Conservation (phyloP, 2,329 filamentous ascomycete species). For the Chaetomium sp. region DNA sequence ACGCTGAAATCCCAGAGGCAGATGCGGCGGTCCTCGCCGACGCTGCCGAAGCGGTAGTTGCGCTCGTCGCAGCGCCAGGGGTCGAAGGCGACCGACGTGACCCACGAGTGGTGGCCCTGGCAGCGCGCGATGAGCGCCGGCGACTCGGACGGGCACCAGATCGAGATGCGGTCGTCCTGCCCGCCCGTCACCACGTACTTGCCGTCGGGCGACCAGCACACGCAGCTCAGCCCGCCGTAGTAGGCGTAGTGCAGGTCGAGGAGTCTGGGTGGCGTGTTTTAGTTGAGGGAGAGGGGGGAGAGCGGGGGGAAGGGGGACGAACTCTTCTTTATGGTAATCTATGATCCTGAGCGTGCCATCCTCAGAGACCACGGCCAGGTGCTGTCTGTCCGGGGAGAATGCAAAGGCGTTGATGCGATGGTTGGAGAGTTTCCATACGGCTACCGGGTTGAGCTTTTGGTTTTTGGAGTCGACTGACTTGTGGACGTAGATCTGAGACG, state of each 20-base stretch:
- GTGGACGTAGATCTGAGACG: conserved; percentile 66
- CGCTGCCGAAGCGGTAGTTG: conserved; percentile 94
- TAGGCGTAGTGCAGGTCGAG: conserved; percentile 86
- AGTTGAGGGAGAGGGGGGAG: background rate
- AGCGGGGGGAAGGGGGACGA: conserved; percentile 38
- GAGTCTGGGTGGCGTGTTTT: conserved; percentile 56
- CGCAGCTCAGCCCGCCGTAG: conserved; percentile 89
- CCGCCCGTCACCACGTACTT: conserved; percentile 95
- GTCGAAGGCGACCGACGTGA: conserved; percentile 90
- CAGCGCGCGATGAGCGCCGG: conserved; percentile 83
- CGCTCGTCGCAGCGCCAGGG: conserved; percentile 95
- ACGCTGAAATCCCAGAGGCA: conserved; percentile 97
- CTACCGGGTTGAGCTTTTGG: conserved; percentile 89
- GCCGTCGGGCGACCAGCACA: conserved; percentile 96
- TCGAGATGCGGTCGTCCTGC: conserved; percentile 93
- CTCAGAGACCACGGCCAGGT: conserved; percentile 87
- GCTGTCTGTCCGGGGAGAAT: conserved; percentile 85
- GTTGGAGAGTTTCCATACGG: conserved; percentile 89
- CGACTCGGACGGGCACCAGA: conserved; percentile 82
- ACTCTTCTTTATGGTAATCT: conserved; percentile 90
- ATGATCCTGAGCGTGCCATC: conserved; percentile 88
- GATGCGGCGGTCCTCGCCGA: conserved; percentile 88
- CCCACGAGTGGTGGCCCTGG: conserved; percentile 94
- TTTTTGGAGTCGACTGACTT: conserved; percentile 95
- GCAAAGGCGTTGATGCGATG: conserved; percentile 88